Base-by-base conservation (phyloP, 1,284 basidiomycete genomes). In the Caloboletus firmus region DNA sequence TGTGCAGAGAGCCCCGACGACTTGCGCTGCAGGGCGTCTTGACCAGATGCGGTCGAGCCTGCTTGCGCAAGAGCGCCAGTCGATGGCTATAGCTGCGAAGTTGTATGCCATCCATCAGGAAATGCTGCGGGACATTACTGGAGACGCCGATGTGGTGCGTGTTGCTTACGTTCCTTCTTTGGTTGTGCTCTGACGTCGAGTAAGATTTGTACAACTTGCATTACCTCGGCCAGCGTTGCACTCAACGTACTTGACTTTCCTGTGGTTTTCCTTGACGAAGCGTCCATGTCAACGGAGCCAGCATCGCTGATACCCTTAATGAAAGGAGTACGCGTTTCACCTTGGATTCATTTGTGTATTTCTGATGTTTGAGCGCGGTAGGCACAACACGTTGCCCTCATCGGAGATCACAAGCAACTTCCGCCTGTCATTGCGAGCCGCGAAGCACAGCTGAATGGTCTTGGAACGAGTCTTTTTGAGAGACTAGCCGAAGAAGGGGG, bases 401-500 rank as follows among this genome's bases (percentile, higher is more conserved):
- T 98, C 58, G 95, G 95, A 30, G 95, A 98, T 74, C 95, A 98
- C 73, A 95, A 95, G 69, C 95, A 98, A 69, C 78, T 97, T n/a
- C 93, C 95, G 20, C 93, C 95, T 0, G 85, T 97, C 51, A 92
- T 96, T 56, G 79, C 83, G 9, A 90, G 84, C 61, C 77, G 78
- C 36, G 83, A 88, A 63, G 91, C 89, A 1, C 79, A 83, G 63
- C 72, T 78, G 18, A 81, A 83, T 20, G 93, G 91, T 1, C 76
- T 95, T 17, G 85, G 85, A 2, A 81, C 84, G 18, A 93, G 91
- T 72, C 76, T 98, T 28, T 98, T 98, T 61, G 95, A 98, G 71
- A 78, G 95, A 30, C 76, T 98, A 46, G 90, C 91, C 15, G 79
- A 87, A 61, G 88, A 92, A 78, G 79, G 83, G 52, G 75, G 91